Evolutionary conservation across 78 protist species (phyloP).

Genomic region (Dictyostelium firmibasis): DNA sequence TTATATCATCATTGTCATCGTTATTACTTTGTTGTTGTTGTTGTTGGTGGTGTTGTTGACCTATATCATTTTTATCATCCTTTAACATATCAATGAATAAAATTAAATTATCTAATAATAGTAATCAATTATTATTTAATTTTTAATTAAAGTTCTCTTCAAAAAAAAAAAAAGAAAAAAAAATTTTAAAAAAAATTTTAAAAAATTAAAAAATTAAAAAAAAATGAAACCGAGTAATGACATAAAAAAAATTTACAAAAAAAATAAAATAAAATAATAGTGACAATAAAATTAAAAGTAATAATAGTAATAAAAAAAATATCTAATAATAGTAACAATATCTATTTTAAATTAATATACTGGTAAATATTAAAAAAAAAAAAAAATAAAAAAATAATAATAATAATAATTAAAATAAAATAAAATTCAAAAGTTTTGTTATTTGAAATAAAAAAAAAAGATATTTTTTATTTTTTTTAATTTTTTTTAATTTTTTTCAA

Average conservation of each 20-base stretch:
- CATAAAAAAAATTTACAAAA: too few relatives aligned
- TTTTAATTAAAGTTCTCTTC: too few relatives aligned
- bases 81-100: background rate
- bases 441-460: background rate
- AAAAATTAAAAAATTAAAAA: too few relatives aligned
- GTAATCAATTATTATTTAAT: too few relatives aligned
- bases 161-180: background rate
- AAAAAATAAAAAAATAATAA: too few relatives aligned
- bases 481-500: background rate
- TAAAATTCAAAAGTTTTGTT: too few relatives aligned
- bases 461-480: background rate
- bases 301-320: too few relatives aligned
- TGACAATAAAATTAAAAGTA: too few relatives aligned
- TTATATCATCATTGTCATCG: slow-evolving; percentile 1
- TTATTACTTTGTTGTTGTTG: background rate
- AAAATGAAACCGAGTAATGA: too few relatives aligned
- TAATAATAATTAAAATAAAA: background rate
- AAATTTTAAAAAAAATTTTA: background rate
- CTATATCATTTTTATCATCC: background rate
- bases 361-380: background rate
- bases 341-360: too few relatives aligned
- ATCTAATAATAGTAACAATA: too few relatives aligned
- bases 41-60: background rate
- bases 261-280: too few relatives aligned
- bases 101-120: background rate